A percentile compares a stretch with the other conserved stretches of the same genome.
Conservation (phyloP, 768 basidiomycete genomes). For the Hericium erinaceus region DNA sequence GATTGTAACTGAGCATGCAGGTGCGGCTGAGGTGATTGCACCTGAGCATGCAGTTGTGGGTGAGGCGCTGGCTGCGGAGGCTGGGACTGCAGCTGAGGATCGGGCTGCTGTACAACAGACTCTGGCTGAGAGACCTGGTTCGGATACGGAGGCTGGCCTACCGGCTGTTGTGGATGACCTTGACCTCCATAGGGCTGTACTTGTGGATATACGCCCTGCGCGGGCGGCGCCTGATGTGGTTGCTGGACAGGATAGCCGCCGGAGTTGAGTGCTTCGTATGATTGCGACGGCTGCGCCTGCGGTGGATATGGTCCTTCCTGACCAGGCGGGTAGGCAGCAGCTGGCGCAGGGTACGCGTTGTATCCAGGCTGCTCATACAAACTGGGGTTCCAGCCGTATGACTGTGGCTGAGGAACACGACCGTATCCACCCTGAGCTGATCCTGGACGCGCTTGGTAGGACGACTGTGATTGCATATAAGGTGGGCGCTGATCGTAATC, state of each 20-base stretch:
- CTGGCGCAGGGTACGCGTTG: conserved; percentile 26
- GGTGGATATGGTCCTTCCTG: conserved; percentile 21
- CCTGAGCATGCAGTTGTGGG: conserved; percentile 16
- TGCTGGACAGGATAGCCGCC: conserved; percentile 2
- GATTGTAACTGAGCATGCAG: conserved; percentile 16
- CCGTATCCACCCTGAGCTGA: conserved; percentile 19
- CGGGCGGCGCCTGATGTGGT: background rate
- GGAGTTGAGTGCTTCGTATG: conserved; percentile 11
- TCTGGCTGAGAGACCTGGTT: conserved; percentile 1
- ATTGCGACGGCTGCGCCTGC: conserved; percentile 18
- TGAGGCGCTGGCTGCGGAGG: conserved; percentile 21
- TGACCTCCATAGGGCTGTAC: conserved; percentile 15
- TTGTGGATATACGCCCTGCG: conserved; percentile 20
- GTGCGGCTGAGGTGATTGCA: conserved; percentile 16
- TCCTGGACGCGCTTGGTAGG: conserved; percentile 23
- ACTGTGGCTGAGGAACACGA: conserved; percentile 26
- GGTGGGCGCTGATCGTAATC: conserved; percentile 44
- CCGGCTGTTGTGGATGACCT: conserved; percentile 15
- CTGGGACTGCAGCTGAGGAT: conserved; percentile 17
- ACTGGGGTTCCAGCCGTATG: conserved; percentile 44
- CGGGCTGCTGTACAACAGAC: conserved; percentile 10
- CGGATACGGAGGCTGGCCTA: conserved; percentile 16
- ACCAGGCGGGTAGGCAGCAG: conserved; percentile 19
- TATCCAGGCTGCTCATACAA: conserved; percentile 38
- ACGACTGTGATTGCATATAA: conserved; percentile 16